These are phyloP conservation scores for Plasmodium vivax DNA, from an alignment of 169 alveolate species.

Conservation along the genomic window DNA sequence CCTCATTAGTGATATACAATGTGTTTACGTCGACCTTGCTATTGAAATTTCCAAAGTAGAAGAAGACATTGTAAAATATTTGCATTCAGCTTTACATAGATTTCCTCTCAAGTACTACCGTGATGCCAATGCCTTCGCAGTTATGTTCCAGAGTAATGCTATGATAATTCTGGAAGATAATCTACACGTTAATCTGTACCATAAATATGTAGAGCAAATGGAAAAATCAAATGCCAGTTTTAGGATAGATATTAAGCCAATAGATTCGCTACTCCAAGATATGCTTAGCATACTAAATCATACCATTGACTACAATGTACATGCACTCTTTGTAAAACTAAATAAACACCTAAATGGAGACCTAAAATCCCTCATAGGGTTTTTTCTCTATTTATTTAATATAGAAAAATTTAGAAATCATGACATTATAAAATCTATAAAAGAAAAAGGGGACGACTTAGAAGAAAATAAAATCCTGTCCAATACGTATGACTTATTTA, in stretches of 20 bases:
- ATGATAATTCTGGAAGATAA: conserved; percentile 20
- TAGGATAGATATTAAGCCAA: background rate
- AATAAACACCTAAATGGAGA: conserved; percentile 37
- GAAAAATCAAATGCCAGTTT: background rate
- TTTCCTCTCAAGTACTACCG: conserved; percentile 7
- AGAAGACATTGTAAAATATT: background rate
- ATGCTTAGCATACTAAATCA: conserved; percentile 14
- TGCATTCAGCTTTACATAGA: conserved; percentile 7
- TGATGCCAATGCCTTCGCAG: conserved; percentile 1
- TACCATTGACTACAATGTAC: conserved; percentile 1
- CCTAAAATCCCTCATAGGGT: conserved; percentile 3
- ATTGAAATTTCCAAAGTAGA: background rate
- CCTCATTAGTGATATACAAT: background rate
- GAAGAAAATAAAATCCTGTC: background rate
- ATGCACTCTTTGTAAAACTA: conserved; percentile 3
- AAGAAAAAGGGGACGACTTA: background rate
- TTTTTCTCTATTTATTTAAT: background rate
- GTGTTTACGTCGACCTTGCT: background rate
- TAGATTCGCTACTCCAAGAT: background rate
- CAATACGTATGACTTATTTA: background rate
- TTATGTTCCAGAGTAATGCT: conserved; percentile 33
- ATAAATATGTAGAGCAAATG: conserved; percentile 1
- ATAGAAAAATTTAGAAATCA: background rate
- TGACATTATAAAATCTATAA: background rate
- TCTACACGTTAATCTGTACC: background rate